Percentiles rank a stretch among this genome's conserved stretches.
These are phyloP conservation scores for Nematodospora valgi DNA, from an alignment of 805 yeast species.

Conservation along the genomic window DNA sequence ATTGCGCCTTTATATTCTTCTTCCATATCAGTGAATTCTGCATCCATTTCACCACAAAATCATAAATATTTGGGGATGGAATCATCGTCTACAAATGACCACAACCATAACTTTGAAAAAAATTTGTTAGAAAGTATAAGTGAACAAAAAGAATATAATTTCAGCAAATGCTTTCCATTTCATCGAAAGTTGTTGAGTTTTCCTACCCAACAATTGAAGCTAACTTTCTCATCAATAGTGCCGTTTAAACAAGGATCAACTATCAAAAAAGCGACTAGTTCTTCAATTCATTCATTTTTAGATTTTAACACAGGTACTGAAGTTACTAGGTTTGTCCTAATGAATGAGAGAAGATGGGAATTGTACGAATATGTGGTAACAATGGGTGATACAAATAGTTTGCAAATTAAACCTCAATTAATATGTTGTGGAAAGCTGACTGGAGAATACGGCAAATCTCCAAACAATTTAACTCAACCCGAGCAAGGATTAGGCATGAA, in stretches of 20 bases:
- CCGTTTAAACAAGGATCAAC: slow-evolving; percentile 21
- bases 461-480: slow-evolving; percentile 33
- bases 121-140: slow-evolving; percentile 19
- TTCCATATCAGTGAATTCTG: slow-evolving; percentile 7
- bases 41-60: slow-evolving; percentile 15
- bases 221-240: slow-evolving; percentile 18
- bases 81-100: background rate
- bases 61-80: slow-evolving; percentile 1
- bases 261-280: slow-evolving; percentile 24
- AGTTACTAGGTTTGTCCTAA: slow-evolving; percentile 59
- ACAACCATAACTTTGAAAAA: slow-evolving; percentile 12
- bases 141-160: slow-evolving; percentile 57
- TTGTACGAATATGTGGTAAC: slow-evolving; percentile 51
- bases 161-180: slow-evolving; percentile 79
- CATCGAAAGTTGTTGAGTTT: slow-evolving; percentile 57
- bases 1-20: slow-evolving; percentile 1
- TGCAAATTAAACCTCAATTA: slow-evolving; percentile 43
- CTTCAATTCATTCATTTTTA: slow-evolving; percentile 26
- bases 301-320: slow-evolving; percentile 48
- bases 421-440: slow-evolving; percentile 64
- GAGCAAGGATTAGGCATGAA: slow-evolving; percentile 1
- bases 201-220: slow-evolving; percentile 52
- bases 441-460: slow-evolving; percentile 62
- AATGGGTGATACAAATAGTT: slow-evolving; percentile 34
- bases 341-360: slow-evolving; percentile 71